These are phyloP conservation scores for Rhodotorula sp. DNA, from an alignment of 1,284 basidiomycete species.

Conservation along the genomic window DNA sequence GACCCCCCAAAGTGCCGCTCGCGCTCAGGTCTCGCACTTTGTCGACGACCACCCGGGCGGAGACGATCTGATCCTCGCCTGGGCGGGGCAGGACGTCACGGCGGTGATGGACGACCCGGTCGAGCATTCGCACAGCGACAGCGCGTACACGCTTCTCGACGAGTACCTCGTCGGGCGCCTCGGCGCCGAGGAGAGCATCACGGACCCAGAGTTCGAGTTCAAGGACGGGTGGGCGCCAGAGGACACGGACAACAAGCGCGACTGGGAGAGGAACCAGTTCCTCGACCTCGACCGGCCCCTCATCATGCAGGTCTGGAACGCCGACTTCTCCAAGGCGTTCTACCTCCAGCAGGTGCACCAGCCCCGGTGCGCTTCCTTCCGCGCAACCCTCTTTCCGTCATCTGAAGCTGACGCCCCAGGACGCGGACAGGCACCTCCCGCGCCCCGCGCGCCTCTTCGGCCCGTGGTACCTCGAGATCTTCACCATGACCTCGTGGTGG, in stretches of 20 bases:
- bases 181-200: conserved; percentile 71
- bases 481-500: conserved; percentile 91
- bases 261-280: conserved; percentile 87
- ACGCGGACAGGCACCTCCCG: conserved; percentile 67
- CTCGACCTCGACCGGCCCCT: conserved; percentile 87
- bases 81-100: conserved; percentile 76
- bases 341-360: conserved; percentile 97
- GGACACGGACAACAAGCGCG: conserved; percentile 73
- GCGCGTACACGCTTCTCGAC: conserved; percentile 88
- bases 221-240: conserved; percentile 83
- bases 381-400: neutral
- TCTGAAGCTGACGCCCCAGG: neutral
- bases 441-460: conserved; percentile 87
- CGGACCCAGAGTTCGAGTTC: conserved; percentile 62
- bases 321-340: conserved; percentile 89
- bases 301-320: conserved; percentile 77
- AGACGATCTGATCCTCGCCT: conserved; percentile 71
- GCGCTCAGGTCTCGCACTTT: conserved; percentile 58
- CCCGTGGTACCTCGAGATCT: conserved; percentile 77
- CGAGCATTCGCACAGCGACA: conserved; percentile 91
- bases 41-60: conserved; percentile 81
- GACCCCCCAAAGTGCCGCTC: neutral
- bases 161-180: conserved; percentile 81
- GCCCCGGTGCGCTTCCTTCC: conserved; percentile 55
- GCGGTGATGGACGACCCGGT: conserved; percentile 75